Conservation (phyloP, 2,329 filamentous ascomycete species). For the Neonectria coccinea region DNA sequence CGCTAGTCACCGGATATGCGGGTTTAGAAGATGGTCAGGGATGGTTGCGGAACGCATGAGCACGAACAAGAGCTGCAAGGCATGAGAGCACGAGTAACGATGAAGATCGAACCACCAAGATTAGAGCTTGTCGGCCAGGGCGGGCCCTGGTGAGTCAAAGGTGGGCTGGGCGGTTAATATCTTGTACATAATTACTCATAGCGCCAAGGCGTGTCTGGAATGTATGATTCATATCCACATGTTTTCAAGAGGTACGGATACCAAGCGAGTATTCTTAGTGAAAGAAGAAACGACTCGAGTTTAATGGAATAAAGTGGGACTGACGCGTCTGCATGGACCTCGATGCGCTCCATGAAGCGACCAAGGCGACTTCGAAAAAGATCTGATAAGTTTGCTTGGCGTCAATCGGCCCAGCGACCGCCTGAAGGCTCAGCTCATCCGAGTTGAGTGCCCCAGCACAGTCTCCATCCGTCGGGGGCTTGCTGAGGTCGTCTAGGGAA, state of each 20-base stretch:
- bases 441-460: background rate
- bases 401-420: constrained; percentile 36
- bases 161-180: constrained; percentile 13
- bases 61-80: background rate
- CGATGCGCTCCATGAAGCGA: constrained; percentile 26
- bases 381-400: constrained; percentile 47
- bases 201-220: constrained; percentile 30
- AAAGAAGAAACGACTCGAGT: constrained; percentile 19
- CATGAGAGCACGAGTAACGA: constrained; percentile 7
- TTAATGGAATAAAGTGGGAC: constrained; percentile 35
- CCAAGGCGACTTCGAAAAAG: constrained; percentile 29
- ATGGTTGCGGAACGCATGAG: constrained; percentile 2
- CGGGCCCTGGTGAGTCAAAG: constrained; percentile 38
- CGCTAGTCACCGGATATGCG: constrained; percentile 34
- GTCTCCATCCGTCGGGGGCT: background rate
- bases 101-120: background rate
- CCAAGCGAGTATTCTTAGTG: background rate
- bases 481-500: constrained; percentile 21
- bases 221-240: constrained; percentile 25
- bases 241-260: constrained; percentile 17
- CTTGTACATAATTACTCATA: constrained; percentile 22
- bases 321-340: constrained; percentile 23
- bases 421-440: constrained; percentile 28
- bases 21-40: constrained; percentile 26
- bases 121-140: constrained; percentile 21